Evolutionary conservation across 2,329 filamentous ascomycete species (phyloP).

Genomic region (Monilinia laxa): DNA sequence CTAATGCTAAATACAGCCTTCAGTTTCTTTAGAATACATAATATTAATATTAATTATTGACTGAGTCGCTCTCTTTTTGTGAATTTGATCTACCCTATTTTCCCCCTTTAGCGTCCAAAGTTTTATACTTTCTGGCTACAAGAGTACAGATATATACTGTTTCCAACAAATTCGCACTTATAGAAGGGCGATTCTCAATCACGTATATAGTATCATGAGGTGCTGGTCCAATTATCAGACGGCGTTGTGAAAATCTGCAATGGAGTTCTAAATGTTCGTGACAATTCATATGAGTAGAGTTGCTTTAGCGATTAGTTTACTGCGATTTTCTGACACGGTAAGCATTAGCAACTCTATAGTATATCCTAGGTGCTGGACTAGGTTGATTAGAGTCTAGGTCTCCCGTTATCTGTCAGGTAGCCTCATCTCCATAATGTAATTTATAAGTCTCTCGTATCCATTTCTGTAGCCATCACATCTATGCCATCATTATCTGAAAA

Average conservation of each 20-base stretch:
- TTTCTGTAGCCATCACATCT: background rate
- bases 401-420: background rate
- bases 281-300: background rate
- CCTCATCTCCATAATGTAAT: background rate
- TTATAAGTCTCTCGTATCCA: background rate
- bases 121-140: no score
- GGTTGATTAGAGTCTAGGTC: background rate
- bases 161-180: no score
- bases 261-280: background rate
- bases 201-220: background rate
- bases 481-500: background rate
- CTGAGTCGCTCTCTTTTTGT: no score
- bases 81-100: no score
- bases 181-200: background rate
- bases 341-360: background rate
- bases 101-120: no score
- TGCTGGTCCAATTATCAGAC: background rate
- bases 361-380: background rate
- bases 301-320: background rate
- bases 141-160: no score
- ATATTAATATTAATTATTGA: no score
- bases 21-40: no score
- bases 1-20: no score
- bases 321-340: background rate
- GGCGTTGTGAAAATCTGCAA: background rate